These are phyloP conservation scores for Sporisorium iseilematis-ciliati DNA, from an alignment of 1,284 basidiomycete species.

Conservation along the genomic window DNA sequence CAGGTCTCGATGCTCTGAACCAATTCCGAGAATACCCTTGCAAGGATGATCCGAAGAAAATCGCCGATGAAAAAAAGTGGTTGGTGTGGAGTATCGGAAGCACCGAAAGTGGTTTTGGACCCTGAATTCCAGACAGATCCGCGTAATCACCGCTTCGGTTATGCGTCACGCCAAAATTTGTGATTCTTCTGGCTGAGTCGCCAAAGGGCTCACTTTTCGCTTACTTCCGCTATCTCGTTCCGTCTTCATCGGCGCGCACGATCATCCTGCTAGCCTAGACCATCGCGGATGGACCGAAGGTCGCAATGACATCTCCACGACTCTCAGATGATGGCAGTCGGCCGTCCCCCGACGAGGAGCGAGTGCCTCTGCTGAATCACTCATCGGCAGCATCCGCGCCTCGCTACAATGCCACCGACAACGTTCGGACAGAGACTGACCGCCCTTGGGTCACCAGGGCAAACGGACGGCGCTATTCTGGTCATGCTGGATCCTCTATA, in stretches of 20 bases:
- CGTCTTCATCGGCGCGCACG: background rate
- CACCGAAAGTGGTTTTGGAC: slow-evolving; percentile 4
- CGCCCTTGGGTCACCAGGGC: slow-evolving; percentile 9
- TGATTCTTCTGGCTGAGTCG: slow-evolving; percentile 4
- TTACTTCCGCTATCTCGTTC: background rate
- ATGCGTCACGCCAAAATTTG: background rate
- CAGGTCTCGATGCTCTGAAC: background rate
- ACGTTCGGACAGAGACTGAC: background rate
- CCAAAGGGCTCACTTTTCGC: background rate
- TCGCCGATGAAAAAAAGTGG: slow-evolving; percentile 9
- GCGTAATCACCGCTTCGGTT: slow-evolving; percentile 1
- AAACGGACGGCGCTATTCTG: background rate
- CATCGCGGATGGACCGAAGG: background rate
- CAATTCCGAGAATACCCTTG: background rate
- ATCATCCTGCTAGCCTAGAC: background rate
- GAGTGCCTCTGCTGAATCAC: slow-evolving; percentile 4
- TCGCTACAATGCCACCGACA: slow-evolving; percentile 7
- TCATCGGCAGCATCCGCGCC: slow-evolving; percentile 3
- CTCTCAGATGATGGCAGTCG: background rate
- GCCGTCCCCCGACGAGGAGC: slow-evolving; percentile 14
- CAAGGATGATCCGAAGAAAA: background rate
- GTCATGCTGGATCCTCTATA: background rate
- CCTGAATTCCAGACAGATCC: background rate
- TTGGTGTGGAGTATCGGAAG: background rate
- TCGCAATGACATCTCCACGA: background rate